A percentile compares a stretch with the other conserved stretches of the same genome.
Evolutionary conservation across 768 basidiomycete species (phyloP).

Genomic region (Russula olivacea): DNA sequence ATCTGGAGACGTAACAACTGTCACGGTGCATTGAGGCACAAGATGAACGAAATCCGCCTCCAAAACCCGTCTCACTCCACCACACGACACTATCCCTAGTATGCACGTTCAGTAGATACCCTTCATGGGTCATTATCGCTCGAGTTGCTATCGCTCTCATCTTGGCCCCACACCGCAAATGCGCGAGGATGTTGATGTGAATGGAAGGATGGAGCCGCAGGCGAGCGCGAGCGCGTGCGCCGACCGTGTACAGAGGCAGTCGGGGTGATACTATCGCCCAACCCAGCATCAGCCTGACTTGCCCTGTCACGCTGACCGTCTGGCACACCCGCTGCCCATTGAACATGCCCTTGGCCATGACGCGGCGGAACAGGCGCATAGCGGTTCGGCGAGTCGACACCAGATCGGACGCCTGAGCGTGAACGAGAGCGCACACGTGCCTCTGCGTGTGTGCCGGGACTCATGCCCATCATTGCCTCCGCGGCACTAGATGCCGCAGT

Average conservation of each 20-base stretch:
- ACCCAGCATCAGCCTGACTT: not conserved
- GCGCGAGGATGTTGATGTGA: constrained; percentile 40
- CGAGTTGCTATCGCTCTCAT: constrained; percentile 81
- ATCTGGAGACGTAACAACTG: not conserved
- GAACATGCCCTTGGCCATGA: constrained; percentile 19
- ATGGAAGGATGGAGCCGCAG: constrained; percentile 28
- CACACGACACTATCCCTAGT: not conserved
- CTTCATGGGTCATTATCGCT: constrained; percentile 57
- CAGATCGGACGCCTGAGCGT: constrained; percentile 21
- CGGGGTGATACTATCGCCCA: constrained; percentile 18
- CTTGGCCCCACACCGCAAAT: constrained; percentile 84
- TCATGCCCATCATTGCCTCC: constrained; percentile 23
- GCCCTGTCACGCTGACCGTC: not conserved
- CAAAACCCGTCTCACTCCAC: not conserved
- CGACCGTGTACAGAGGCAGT: constrained; percentile 22
- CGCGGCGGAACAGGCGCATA: constrained; percentile 14
- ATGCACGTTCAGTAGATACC: not conserved
- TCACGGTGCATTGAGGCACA: not conserved
- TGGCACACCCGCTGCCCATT: constrained; percentile 4
- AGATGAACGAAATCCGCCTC: not conserved
- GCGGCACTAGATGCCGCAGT: constrained; percentile 18
- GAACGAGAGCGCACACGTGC: constrained; percentile 9
- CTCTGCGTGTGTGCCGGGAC: constrained; percentile 10
- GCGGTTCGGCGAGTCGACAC: constrained; percentile 24
- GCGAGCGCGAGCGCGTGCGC: constrained; percentile 28